These are phyloP conservation scores for Sugiyamaella xylanicola DNA, from an alignment of 1,139 yeast species.

Conservation along the genomic window DNA sequence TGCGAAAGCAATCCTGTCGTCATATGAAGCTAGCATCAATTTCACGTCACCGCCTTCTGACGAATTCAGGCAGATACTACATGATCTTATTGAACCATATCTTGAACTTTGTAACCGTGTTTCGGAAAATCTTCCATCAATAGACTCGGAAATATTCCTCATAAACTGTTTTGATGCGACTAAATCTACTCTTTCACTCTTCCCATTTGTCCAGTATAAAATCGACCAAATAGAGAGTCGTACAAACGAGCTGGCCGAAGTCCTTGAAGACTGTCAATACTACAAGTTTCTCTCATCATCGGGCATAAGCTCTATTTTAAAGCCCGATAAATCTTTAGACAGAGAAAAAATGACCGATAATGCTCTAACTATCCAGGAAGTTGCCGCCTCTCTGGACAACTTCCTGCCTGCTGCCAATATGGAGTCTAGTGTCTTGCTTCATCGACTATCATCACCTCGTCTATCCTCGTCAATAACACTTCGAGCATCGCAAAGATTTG, in stretches of 20 bases:
- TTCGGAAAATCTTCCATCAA: slow-evolving; percentile 33
- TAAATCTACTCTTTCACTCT: slow-evolving; percentile 39
- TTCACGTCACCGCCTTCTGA: slow-evolving; percentile 36
- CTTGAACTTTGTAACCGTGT: slow-evolving; percentile 40
- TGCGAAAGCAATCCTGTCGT: slow-evolving; percentile 40
- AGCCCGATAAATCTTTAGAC: slow-evolving; percentile 9
- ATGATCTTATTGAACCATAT: slow-evolving; percentile 43
- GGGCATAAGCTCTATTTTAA: slow-evolving; percentile 26
- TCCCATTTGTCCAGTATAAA: slow-evolving; percentile 38
- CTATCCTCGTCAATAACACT: slow-evolving; percentile 40
- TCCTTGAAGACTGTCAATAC: slow-evolving; percentile 36
- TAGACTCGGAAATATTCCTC: slow-evolving; percentile 39
- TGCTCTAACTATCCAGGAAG: slow-evolving; percentile 4
- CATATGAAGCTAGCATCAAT: slow-evolving; percentile 41
- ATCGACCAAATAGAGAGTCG: slow-evolving; percentile 38
- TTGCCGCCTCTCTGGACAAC: slow-evolving; percentile 35
- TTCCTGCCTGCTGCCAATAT: slow-evolving; percentile 44
- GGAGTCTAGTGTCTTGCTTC: slow-evolving; percentile 39
- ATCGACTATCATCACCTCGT: slow-evolving; percentile 41
- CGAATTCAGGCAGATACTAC: slow-evolving; percentile 36
- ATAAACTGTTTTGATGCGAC: slow-evolving; percentile 44
- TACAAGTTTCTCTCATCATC: slow-evolving; percentile 36
- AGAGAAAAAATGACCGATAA: slow-evolving; percentile 4
- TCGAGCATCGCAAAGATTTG: slow-evolving; percentile 40
- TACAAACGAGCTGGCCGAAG: slow-evolving; percentile 38